A percentile compares a stretch with the other conserved stretches of the same genome.
Evolutionary conservation across 208 protist genomes (phyloP).

Genomic region (Acanthamoeba quina): DNA sequence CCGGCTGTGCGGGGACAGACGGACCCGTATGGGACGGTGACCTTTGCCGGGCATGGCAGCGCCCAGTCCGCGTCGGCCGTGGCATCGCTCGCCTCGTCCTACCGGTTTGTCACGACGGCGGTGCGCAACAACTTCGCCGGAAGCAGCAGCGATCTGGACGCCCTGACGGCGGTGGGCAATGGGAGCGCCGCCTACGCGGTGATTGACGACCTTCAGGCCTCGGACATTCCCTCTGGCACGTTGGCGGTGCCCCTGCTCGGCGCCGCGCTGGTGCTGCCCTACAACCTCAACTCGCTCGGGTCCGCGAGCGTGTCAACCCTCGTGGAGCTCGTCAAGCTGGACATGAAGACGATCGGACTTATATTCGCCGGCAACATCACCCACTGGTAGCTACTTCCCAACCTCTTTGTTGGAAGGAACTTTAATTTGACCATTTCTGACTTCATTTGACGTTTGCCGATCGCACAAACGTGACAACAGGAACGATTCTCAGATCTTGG

Average conservation of each 20-base stretch:
- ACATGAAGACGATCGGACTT: not conserved
- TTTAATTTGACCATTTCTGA: too few relatives aligned
- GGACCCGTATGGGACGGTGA: slow-evolving; percentile 1
- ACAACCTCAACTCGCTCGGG: not conserved
- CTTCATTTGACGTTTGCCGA: too few relatives aligned
- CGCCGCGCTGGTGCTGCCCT: not conserved
- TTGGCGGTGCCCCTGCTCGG: not conserved
- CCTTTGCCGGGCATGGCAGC: not conserved
- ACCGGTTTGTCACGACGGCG: slow-evolving; percentile 9
- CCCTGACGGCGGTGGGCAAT: not conserved
- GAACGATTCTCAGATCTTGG: not conserved
- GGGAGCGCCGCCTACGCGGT: not conserved
- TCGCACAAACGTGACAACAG: not conserved
- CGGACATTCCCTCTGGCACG: not conserved
- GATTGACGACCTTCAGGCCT: slow-evolving; percentile 13
- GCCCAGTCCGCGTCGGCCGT: not conserved
- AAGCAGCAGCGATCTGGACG: not conserved
- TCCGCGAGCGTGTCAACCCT: not conserved
- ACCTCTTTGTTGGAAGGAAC: too few relatives aligned
- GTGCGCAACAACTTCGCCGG: slow-evolving; percentile 16
- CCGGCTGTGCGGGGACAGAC: not conserved
- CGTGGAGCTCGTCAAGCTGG: not conserved
- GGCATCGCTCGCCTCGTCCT: not conserved
- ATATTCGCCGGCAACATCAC: slow-evolving; percentile 37
- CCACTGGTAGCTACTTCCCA: not conserved